Evolutionary conservation across 2,329 filamentous ascomycete species (phyloP), one percentile per base, ranked within the genome.

Genomic region (Talaromyces sp.): DNA sequence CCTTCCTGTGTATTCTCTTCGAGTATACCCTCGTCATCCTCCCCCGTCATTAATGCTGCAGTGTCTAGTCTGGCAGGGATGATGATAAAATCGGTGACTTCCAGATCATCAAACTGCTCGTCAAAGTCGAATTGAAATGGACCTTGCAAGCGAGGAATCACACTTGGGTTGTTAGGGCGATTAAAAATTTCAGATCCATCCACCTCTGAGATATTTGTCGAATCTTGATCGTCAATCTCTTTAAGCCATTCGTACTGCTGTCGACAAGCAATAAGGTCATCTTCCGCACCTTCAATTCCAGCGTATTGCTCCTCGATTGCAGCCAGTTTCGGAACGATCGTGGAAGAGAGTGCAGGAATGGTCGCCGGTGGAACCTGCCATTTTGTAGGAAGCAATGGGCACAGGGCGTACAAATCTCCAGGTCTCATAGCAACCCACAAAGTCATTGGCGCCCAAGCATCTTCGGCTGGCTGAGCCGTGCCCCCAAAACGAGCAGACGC

Each of bases 371-470:
- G 88, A 27, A 90, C 88, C 27, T 91, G 87, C 93, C 94, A 98
- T 71, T 90, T 92, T 60, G 88, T 88, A 0, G 95, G 95, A 37
- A 99, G 82, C 47, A 99, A 83, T 1, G 95, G 95, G 74, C 93
- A 97, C 9, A 99, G 82, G 1, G 94, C 93, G 73, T 99, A 99
- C 6, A 98, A 85, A 73, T 97, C 93, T 3, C 95, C 95, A 66
- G 92, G 90, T 43, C 88, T 87, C 90, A 97, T 99, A n/a, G 93
- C 93, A 60, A 98, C 82, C 92, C 94, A 99, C 11, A 99, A 83
- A 0, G 95, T 98, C 91, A 97, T 97, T 10, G 93, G 88, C 8
- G 93, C 91, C 95, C 95, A 99, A 1, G 85, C 85, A 71, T 87
- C 82, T 68, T 88, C 85, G 43, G 83, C 84, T 62, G 84, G 82